Conservation (phyloP, 179 eudicot genomes). For the Beta macrorhiza region DNA sequence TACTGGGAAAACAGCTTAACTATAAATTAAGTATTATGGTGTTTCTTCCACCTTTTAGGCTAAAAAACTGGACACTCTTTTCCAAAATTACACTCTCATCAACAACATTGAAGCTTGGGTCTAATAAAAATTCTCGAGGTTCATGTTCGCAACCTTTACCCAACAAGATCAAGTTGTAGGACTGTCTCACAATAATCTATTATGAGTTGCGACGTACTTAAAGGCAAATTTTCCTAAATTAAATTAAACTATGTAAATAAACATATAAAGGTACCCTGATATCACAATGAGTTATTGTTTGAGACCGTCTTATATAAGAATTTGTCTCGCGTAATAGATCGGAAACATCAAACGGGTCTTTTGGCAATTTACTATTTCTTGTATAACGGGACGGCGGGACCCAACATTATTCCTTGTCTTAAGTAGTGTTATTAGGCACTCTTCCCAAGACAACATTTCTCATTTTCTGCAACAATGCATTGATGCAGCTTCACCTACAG, state of each 20-base stretch:
- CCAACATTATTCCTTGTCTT: background rate
- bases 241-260: no score
- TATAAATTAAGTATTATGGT: background rate
- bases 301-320: no score
- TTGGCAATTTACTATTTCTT: background rate
- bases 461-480: conserved; percentile 7
- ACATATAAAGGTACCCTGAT: no score
- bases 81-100: background rate
- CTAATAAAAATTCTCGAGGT: background rate
- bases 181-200: no score
- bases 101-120: background rate
- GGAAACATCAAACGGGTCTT: background rate
- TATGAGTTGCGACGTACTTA: no score
- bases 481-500: background rate
- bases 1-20: background rate
- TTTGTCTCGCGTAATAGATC: background rate
- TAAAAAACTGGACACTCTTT: background rate
- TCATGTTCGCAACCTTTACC: background rate
- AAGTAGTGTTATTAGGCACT: background rate
- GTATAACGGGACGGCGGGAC: background rate
- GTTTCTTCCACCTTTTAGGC: conserved; percentile 18
- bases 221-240: no score
- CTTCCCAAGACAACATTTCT: background rate
- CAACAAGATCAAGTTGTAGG: background rate
- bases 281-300: no score